phyloP scores from a whole-genome alignment of 2,329 filamentous ascomycete species.

The Colletotrichum destructivum region DNA sequence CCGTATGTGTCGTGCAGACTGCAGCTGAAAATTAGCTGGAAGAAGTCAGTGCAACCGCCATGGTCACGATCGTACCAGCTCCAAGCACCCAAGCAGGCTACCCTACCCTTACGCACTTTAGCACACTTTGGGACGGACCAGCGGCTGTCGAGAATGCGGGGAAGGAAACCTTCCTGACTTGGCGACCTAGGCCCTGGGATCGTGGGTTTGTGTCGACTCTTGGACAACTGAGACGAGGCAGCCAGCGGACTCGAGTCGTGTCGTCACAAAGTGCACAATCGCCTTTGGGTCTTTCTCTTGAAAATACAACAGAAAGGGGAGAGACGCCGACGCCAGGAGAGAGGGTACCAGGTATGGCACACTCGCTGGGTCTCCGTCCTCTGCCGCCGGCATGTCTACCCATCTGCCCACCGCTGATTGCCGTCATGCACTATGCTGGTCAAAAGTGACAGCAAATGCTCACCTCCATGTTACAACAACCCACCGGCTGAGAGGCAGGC shows the following conservation, averaged over 20 bases:
- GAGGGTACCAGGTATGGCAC: not conserved
- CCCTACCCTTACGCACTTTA: not conserved
- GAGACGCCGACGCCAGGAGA: too few relatives aligned
- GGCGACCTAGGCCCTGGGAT: constrained; percentile 21
- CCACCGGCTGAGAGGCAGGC: not conserved
- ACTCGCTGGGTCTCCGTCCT: not conserved
- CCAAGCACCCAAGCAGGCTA: constrained; percentile 11
- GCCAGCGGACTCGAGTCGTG: constrained; percentile 20
- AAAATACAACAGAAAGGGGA: not conserved
- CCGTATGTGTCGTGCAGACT: constrained; percentile 3
- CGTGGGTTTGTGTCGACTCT: not conserved
- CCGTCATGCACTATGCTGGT: constrained; percentile 18
- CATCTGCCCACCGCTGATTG: constrained; percentile 21
- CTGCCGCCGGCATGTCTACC: not conserved
- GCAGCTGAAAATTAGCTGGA: constrained; percentile 6
- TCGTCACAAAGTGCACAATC: constrained; percentile 8
- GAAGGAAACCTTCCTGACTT: constrained; percentile 22
- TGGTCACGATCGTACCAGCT: not conserved
- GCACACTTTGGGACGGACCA: constrained; percentile 3
- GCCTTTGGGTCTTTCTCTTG: not conserved
- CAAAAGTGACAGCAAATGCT: constrained; percentile 16
- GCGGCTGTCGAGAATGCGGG: constrained; percentile 27
- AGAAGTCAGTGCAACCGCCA: not conserved
- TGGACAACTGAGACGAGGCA: not conserved
- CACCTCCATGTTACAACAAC: constrained; percentile 5